Percentiles rank a stretch among this genome's conserved stretches.
These are phyloP conservation scores for Nitzschia putrida DNA, from an alignment of 108 stramenopile species.

Conservation along the genomic window DNA sequence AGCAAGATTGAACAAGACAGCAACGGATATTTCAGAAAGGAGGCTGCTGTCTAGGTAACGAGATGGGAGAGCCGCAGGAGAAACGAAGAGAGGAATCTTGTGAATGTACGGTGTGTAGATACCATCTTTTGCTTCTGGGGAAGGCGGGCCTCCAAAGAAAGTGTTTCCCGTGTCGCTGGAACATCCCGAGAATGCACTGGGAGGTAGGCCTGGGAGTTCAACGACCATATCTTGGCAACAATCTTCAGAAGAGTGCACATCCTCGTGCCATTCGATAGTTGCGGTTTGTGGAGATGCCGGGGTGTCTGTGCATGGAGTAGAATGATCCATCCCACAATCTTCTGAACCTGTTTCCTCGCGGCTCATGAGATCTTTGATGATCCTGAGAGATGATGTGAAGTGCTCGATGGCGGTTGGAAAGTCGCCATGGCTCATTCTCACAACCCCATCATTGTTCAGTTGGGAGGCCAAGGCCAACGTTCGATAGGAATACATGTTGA, in stretches of 20 bases:
- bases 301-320: not conserved
- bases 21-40: constrained; percentile 19
- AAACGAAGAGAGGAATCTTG: constrained; percentile 3
- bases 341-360: not conserved
- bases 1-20: constrained; percentile 27
- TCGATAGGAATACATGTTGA: too few species aligned
- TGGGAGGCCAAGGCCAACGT: not conserved
- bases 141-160: too few species aligned
- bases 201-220: constrained; percentile 56
- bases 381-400: not conserved
- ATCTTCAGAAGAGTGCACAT: not conserved
- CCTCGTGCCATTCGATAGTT: not conserved
- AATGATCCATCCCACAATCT: not conserved
- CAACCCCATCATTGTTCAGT: constrained; percentile 10
- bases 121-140: too few species aligned
- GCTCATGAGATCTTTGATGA: constrained; percentile 15
- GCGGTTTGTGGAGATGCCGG: not conserved
- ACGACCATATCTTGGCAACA: constrained; percentile 40
- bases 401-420: not conserved
- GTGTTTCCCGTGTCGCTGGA: too few species aligned
- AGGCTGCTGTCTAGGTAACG: not conserved
- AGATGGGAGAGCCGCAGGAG: not conserved
- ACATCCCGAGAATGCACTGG: too few species aligned
- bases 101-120: not conserved
- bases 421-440: not conserved